Conservation (phyloP, 2,329 filamentous ascomycete species). For the Paracorniculantispora psalliotae region DNA sequence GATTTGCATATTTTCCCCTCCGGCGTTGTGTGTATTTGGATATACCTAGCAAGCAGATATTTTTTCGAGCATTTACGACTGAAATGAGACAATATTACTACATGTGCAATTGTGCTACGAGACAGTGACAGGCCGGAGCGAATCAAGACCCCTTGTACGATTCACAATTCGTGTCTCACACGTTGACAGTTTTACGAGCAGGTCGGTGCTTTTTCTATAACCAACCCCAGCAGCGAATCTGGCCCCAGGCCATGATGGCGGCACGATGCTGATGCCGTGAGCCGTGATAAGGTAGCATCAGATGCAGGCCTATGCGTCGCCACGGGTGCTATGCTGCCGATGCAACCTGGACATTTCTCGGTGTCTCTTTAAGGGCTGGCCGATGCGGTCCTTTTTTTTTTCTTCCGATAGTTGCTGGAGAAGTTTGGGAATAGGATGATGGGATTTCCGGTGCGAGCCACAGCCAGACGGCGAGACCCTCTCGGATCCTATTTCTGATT, state of each 20-base stretch:
- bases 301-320: not conserved
- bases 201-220: not conserved
- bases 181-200: not conserved
- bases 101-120: not conserved
- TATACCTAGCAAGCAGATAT: not conserved
- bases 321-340: not conserved
- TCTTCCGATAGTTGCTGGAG: not conserved
- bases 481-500: no score
- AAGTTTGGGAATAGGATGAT: no score
- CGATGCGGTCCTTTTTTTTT: not conserved
- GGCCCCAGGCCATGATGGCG: not conserved
- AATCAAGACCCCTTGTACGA: not conserved
- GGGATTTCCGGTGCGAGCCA: no score
- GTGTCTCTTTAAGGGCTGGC: not conserved
- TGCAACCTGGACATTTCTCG: not conserved
- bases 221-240: not conserved
- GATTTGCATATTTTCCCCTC: not conserved
- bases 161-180: not conserved
- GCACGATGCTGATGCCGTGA: constrained; percentile 6
- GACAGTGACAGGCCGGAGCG: not conserved
- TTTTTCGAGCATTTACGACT: not conserved
- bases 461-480: no score
- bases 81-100: constrained; percentile 8
- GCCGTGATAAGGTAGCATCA: constrained; percentile 3
- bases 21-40: not conserved